Percentiles rank a stretch among this genome's conserved stretches.
These are phyloP conservation scores for rapeseed (Brassica napus) DNA, from an alignment of 345 rosid species.

Conservation along the genomic window DNA sequence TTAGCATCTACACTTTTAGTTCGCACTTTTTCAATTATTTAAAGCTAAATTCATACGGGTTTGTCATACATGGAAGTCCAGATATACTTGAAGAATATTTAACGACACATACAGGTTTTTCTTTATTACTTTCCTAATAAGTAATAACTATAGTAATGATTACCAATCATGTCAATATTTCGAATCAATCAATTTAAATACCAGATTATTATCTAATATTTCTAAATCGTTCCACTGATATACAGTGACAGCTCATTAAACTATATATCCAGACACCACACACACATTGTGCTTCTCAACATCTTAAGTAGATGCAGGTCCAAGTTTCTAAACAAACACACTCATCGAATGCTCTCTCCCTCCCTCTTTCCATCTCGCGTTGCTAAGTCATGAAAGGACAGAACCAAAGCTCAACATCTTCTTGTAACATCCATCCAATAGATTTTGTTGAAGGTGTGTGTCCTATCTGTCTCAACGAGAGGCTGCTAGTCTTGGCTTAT, in stretches of 20 bases:
- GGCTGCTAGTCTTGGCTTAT: constrained; percentile 47
- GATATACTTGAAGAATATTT: neutral
- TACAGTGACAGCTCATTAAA: constrained; percentile 18
- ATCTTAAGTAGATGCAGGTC: constrained; percentile 10
- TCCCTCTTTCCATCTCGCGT: constrained; percentile 1
- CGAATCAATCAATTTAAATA: constrained; percentile 10
- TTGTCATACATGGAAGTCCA: constrained; percentile 20
- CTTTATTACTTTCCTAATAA: neutral
- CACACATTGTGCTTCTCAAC: constrained; percentile 28
- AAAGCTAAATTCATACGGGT: neutral
- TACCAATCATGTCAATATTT: neutral
- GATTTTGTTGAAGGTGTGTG: constrained; percentile 67
- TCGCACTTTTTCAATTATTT: constrained; percentile 16
- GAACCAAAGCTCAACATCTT: constrained; percentile 46
- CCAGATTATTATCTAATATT: neutral
- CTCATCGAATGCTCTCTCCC: neutral
- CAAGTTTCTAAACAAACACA: constrained; percentile 9
- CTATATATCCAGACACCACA: neutral
- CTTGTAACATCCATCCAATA: constrained; percentile 77
- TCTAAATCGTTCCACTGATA: neutral
- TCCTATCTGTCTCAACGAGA: constrained; percentile 71
- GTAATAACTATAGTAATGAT: neutral
- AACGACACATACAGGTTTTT: constrained; percentile 11
- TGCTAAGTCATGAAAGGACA: constrained; percentile 48
- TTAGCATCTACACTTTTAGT: neutral